phyloP scores from a whole-genome alignment of 2,329 filamentous ascomycete species.

The Camillea tinctor region DNA sequence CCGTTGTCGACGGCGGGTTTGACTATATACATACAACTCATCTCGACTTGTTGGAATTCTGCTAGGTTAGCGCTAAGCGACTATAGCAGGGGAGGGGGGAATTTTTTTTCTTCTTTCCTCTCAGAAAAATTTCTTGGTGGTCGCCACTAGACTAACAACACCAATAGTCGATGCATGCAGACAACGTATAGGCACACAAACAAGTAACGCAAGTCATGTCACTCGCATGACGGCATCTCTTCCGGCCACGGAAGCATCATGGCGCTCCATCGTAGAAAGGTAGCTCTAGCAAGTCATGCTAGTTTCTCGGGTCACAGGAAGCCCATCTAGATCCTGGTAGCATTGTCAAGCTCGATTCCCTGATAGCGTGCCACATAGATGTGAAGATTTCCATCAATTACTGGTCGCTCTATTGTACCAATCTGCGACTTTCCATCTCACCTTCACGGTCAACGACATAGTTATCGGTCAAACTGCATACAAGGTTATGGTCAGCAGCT shows the following conservation, averaged over 20 bases:
- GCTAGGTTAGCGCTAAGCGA: not conserved
- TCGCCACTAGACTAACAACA: not conserved
- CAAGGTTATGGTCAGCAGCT: slow-evolving; percentile 8
- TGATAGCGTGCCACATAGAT: not conserved
- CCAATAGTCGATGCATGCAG: not conserved
- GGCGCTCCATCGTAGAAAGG: not conserved
- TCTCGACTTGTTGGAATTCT: not conserved
- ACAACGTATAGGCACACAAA: not conserved
- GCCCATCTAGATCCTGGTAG: not conserved
- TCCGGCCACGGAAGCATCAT: not conserved
- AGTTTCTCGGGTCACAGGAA: not conserved
- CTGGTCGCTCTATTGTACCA: not conserved
- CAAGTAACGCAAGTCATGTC: not conserved
- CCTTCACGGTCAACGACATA: slow-evolving; percentile 38
- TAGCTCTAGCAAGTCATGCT: not conserved
- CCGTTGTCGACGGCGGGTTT: not conserved
- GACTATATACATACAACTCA: not conserved
- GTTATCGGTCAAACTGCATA: slow-evolving; percentile 25
- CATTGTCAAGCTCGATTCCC: not conserved
- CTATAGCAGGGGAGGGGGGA: not conserved
- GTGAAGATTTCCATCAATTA: not conserved
- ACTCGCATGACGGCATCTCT: not conserved
- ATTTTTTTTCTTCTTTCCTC: not conserved
- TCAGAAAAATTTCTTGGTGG: not conserved
- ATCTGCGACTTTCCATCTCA: slow-evolving; percentile 36